Percentiles rank a stretch among this genome's conserved stretches.
Evolutionary conservation across 2,329 filamentous ascomycete species (phyloP).

Genomic region (Pestalotiopsis sp.): DNA sequence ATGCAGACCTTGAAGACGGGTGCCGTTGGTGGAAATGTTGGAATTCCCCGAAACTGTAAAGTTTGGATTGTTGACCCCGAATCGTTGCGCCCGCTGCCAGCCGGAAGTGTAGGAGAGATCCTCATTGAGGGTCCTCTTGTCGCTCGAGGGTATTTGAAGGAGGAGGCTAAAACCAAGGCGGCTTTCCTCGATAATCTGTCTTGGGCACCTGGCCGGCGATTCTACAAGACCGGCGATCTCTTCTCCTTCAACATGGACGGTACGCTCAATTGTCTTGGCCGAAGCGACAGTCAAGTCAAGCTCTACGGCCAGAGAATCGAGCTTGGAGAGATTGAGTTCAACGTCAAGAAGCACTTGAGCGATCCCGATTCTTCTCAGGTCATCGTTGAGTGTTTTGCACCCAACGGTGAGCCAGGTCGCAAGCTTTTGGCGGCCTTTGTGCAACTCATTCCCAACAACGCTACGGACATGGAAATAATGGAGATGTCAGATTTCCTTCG

Average conservation of each 20-base stretch:
- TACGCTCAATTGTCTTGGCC: neutral
- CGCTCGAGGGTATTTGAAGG: constrained; percentile 5
- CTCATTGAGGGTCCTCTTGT: constrained; percentile 6
- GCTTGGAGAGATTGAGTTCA: constrained; percentile 23
- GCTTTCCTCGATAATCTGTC: constrained; percentile 14
- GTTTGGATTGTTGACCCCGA: constrained; percentile 5
- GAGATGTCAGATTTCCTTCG: neutral
- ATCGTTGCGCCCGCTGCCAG: neutral
- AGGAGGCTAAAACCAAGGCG: neutral
- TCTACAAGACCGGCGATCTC: constrained; percentile 8
- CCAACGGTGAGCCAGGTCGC: neutral
- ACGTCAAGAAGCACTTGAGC: constrained; percentile 5
- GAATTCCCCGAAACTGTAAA: neutral
- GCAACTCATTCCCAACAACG: neutral
- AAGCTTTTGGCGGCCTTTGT: neutral
- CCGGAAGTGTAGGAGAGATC: constrained; percentile 7
- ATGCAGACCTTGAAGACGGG: neutral
- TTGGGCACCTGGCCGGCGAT: neutral
- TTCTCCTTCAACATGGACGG: constrained; percentile 3
- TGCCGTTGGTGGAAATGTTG: neutral
- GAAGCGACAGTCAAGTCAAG: constrained; percentile 11
- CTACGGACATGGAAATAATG: neutral
- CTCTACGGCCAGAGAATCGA: constrained; percentile 33
- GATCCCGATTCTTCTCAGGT: neutral
- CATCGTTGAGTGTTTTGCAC: neutral